Base-by-base conservation (phyloP, 2,329 filamentous ascomycete genomes). In the Fusarium sp. region DNA sequence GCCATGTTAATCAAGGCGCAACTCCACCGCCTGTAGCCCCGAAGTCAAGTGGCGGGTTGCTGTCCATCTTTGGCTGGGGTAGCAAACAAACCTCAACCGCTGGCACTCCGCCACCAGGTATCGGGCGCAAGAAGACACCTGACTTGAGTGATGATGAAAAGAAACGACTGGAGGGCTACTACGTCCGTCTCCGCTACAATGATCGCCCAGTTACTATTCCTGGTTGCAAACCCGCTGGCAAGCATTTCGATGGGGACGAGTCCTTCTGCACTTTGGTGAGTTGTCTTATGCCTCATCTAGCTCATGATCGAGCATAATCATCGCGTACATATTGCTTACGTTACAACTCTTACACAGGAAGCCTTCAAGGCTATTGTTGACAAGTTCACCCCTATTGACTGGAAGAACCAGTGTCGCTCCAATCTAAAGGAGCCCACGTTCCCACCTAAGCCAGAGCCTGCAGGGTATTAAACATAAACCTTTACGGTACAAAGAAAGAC, bases 361-460 rank as follows among this genome's bases (percentile, higher is more conserved):
- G 95, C 96, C 0, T 99, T 99, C 87, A 98, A 98, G 83, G 86
- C 90, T 61, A 94, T 98, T 65, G 95, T 97, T 3, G 96, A 98
- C 84, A 95, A 94, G 79, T 97, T 94, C 80, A 97, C 94, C 2
- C 97, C 97, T 0, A 85, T 86, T 68, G 89, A 95, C 81, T 98
- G 95, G 96, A 88, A 84, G 73, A 79, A 84, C 25, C 83, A 90
- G 70, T 91, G 89, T 75, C 84, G 83, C n/a, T 74, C 80, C 54
- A 87, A 88, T 69, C 73, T 84, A 20, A 81, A 82, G 27, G 81
- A 79, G 10, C 83, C 88, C 0, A 82, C 83, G 2, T 85, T 89
- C 66, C 87, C 89, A 2, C 65, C 73, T 20, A 85, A 86, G 71
- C 84, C 86, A 0, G 87, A 90, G 76, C 86, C 86, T n/a, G 86